phyloP scores from a whole-genome alignment of 768 basidiomycete genomes.

The Pleurotus djamor region DNA sequence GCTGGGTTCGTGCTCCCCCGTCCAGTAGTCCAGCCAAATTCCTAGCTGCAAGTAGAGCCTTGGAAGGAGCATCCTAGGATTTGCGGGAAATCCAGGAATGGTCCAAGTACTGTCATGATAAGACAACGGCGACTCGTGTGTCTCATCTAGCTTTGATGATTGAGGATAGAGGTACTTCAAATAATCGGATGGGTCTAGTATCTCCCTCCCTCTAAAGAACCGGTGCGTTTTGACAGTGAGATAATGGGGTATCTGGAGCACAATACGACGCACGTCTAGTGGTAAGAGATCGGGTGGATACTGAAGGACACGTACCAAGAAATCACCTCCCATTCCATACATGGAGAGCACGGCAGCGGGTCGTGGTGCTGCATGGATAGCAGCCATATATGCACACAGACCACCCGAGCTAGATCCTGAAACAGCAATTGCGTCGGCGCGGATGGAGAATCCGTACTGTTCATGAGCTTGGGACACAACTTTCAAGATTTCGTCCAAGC shows the following conservation, averaged over 20 bases:
- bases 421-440: conserved; percentile 44
- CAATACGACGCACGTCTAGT: not conserved
- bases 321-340: conserved; percentile 65
- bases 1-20: conserved; percentile 42
- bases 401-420: conserved; percentile 63
- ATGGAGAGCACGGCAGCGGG: conserved; percentile 55
- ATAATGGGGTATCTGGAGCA: conserved; percentile 46
- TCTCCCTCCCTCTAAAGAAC: conserved; percentile 55
- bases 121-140: conserved; percentile 40
- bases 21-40: conserved; percentile 55
- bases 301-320: conserved; percentile 35
- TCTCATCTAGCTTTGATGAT: conserved; percentile 15
- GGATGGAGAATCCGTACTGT: conserved; percentile 29
- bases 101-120: conserved; percentile 42
- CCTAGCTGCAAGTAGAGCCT: conserved; percentile 63
- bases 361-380: conserved; percentile 44
- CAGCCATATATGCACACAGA: conserved; percentile 61
- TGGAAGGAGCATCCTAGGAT: conserved; percentile 57
- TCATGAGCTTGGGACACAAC: conserved; percentile 3
- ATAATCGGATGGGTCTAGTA: conserved; percentile 49
- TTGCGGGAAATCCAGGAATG: conserved; percentile 59
- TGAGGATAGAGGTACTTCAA: conserved; percentile 45
- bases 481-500: conserved; percentile 15
- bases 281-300: not conserved
- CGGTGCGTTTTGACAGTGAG: conserved; percentile 42